Evolutionary conservation across 139 green algal species (phyloP), one percentile per base, ranked within the genome.

Genomic region (Mychonastes homosphaera): DNA sequence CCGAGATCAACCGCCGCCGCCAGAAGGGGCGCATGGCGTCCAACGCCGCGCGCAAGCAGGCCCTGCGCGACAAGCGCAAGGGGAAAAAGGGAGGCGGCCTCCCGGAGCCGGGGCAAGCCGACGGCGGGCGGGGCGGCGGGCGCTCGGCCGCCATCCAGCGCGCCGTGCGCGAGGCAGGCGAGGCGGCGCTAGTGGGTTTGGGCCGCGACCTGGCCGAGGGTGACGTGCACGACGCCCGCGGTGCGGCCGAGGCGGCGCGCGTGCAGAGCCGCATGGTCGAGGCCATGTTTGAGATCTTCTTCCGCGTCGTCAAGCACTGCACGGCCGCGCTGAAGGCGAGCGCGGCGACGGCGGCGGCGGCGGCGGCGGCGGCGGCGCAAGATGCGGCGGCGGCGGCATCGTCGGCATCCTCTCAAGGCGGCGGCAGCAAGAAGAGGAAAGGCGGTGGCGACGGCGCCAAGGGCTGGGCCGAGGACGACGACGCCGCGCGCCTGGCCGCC

Each of bases 231-330:
- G 12, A 44, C 36, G 36, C 43, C 43, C 9, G 18, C 26, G 43
- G 18, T 49, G 43, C 43, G 10, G 43, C 43, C 43, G 43, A 6
- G 6, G 43, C 12, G 9, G 12, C 43, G 6, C 6, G 10, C 13
- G 10, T 19, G 15, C 43, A 49, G 26, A 16, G 26, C 15, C 13
- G 43, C 43, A 49, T 10, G 7, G 26, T 27, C 23, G 50, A 67
- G 61, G 75, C 80, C 0, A 58, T 91, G 32, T 90, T 92, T 64
- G 84, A 90, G 64, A 62, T 84, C 34, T 84, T 84, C 64, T 89
- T 89, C 50, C 71, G 76, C 0, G 78, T 89, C 19, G 54, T 90
- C 3, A 90, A 90, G 70, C 71, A 82, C 28, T 73, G 56, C 54
- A 71, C 65, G 18, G 49, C 74, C 46, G 72, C 69, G 2, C n/a